A percentile compares a stretch with the other conserved stretches of the same genome.
phyloP scores from a whole-genome alignment of 768 basidiomycete species.

The Cystobasidiopsis lactophilus region DNA sequence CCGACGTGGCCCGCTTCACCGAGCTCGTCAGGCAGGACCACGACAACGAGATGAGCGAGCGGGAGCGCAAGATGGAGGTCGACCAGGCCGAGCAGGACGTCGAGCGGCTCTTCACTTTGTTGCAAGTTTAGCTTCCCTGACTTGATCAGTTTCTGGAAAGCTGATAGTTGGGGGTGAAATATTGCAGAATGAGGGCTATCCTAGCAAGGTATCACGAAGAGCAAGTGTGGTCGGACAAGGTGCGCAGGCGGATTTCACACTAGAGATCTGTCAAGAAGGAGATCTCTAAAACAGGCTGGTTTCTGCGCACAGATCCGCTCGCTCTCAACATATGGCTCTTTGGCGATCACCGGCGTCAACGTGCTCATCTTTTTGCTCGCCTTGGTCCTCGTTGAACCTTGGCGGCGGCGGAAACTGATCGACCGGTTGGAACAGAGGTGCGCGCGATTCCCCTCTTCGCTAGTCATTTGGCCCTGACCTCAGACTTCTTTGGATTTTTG shows the following conservation, averaged over 20 bases:
- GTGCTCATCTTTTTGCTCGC: slow-evolving; percentile 73
- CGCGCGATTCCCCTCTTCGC: not conserved
- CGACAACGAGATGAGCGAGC: slow-evolving; percentile 56
- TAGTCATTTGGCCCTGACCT: too few relatives aligned
- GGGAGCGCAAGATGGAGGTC: slow-evolving; percentile 42
- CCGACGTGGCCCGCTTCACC: slow-evolving; percentile 71
- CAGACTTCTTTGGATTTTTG: too few relatives aligned
- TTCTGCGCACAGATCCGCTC: slow-evolving; percentile 54
- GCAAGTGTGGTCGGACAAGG: slow-evolving; percentile 95
- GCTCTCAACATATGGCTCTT: slow-evolving; percentile 75
- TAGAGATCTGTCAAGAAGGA: not conserved
- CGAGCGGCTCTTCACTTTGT: slow-evolving; percentile 67
- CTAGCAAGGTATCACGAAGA: slow-evolving; percentile 83
- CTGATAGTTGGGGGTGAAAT: too few relatives aligned
- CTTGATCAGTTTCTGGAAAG: slow-evolving; percentile 21
- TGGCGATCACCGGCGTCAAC: slow-evolving; percentile 69
- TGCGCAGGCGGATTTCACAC: too few relatives aligned
- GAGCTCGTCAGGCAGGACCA: slow-evolving; percentile 78
- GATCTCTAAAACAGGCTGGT: too few relatives aligned
- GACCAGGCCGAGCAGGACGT: slow-evolving; percentile 52
- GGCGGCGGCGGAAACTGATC: slow-evolving; percentile 70
- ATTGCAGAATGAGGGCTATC: slow-evolving; percentile 53
- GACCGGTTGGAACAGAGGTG: slow-evolving; percentile 65
- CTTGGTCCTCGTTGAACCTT: slow-evolving; percentile 80
- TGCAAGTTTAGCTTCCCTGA: slow-evolving; percentile 1